Evolutionary conservation across 73 alveolate genomes (phyloP).

Genomic region (Effrenium voratum): DNA sequence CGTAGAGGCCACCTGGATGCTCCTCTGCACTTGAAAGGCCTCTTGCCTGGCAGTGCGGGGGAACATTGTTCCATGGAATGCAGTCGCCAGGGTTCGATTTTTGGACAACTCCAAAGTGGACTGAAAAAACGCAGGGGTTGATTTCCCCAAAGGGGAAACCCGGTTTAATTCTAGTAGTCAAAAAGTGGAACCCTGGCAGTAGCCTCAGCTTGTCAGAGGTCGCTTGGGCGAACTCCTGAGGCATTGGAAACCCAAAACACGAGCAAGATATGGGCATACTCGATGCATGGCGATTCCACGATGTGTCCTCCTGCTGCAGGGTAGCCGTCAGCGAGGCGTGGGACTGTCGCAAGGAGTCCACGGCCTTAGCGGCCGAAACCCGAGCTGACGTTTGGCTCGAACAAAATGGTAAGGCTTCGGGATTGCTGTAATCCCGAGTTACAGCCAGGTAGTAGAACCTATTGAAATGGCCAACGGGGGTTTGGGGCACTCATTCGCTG

Average conservation of each 20-base stretch:
- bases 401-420: too few species aligned
- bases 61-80: too few species aligned
- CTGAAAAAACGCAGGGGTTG: too few species aligned
- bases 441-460: too few species aligned
- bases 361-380: neutral
- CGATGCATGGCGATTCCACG: neutral
- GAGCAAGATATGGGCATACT: neutral
- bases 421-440: too few species aligned
- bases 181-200: neutral
- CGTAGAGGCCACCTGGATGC: neutral
- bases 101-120: too few species aligned
- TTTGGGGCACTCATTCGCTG: too few species aligned
- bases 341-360: constrained; percentile 43
- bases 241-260: neutral
- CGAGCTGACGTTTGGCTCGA: too few species aligned
- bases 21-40: constrained; percentile 14
- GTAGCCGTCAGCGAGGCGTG: constrained; percentile 34
- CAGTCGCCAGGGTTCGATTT: too few species aligned
- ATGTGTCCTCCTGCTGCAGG: constrained; percentile 47
- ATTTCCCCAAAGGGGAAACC: too few species aligned
- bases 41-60: constrained; percentile 20
- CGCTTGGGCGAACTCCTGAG: constrained; percentile 41
- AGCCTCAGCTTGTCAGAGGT: constrained; percentile 53
- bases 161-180: neutral
- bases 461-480: too few species aligned